A percentile compares a stretch with the other conserved stretches of the same genome.
phyloP scores from a whole-genome alignment of 192 early-diverging fungal genomes.

The Mortierella alpina region DNA sequence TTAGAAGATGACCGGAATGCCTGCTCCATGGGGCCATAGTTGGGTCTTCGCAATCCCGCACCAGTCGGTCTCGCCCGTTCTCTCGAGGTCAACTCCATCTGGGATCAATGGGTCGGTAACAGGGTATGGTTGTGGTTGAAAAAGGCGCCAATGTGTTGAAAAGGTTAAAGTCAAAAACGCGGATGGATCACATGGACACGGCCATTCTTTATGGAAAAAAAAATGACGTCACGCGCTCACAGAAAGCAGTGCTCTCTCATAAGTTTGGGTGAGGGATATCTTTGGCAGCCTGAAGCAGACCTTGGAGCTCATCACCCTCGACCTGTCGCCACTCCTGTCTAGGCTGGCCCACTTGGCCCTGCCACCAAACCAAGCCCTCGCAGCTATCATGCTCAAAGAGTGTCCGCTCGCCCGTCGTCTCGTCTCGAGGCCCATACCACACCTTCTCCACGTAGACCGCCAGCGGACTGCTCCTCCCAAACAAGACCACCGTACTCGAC shows the following conservation, averaged over 20 bases:
- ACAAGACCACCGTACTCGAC: slow-evolving; percentile 30
- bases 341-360: slow-evolving; percentile 35
- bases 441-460: slow-evolving; percentile 46
- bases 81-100: slow-evolving; percentile 15
- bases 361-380: slow-evolving; percentile 45
- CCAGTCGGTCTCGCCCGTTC: slow-evolving; percentile 5
- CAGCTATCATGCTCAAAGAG: slow-evolving; percentile 9
- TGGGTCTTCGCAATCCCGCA: slow-evolving; percentile 33
- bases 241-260: too few relatives aligned
- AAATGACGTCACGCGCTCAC: too few relatives aligned
- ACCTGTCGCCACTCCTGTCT: slow-evolving; percentile 12
- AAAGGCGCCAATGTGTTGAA: neutral
- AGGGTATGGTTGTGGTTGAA: neutral
- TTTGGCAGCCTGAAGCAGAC: slow-evolving; percentile 9
- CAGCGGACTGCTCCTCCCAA: slow-evolving; percentile 25
- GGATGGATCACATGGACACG: neutral
- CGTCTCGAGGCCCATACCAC: slow-evolving; percentile 28
- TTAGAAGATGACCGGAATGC: neutral
- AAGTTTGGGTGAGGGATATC: neutral
- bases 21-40: slow-evolving; percentile 44
- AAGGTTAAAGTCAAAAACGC: neutral
- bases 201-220: neutral
- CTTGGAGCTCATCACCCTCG: slow-evolving; percentile 30
- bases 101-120: too few relatives aligned
- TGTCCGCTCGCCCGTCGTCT: neutral